Conservation (phyloP, 1,284 basidiomycete species). For the Ustilago curta region DNA sequence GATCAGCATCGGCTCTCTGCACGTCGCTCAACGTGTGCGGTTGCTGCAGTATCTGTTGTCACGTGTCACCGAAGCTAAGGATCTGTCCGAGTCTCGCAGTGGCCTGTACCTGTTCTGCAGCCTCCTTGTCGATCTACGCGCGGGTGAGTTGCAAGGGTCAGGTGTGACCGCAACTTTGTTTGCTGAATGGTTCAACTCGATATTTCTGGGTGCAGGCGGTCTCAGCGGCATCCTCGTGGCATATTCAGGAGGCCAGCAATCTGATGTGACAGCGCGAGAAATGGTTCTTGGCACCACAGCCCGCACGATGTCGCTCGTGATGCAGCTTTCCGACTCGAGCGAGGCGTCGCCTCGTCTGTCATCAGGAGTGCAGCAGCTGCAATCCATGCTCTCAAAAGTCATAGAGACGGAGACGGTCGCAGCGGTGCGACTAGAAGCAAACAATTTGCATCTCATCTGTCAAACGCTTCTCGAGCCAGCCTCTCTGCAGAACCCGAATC, state of each 20-base stretch:
- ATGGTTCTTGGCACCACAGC: slow-evolving; percentile 14
- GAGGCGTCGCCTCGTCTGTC: neutral
- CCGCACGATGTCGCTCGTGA: slow-evolving; percentile 14
- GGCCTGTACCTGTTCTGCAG: slow-evolving; percentile 13
- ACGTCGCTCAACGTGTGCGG: neutral
- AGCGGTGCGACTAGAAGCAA: slow-evolving; percentile 22
- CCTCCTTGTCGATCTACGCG: slow-evolving; percentile 10
- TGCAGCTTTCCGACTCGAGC: neutral
- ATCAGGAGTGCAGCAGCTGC: slow-evolving; percentile 9
- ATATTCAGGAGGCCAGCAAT: neutral
- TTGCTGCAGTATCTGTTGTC: slow-evolving; percentile 9
- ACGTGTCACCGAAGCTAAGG: neutral
- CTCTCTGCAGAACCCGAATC: neutral
- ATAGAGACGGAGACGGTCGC: slow-evolving; percentile 15
- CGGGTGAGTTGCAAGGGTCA: neutral
- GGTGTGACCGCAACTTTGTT: neutral
- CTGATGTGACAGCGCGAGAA: slow-evolving; percentile 5
- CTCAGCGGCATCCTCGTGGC: slow-evolving; percentile 1
- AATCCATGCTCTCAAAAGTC: slow-evolving; percentile 10
- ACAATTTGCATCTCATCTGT: slow-evolving; percentile 33
- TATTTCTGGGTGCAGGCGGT: slow-evolving; percentile 1
- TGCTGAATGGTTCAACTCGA: neutral
- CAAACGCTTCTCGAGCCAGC: slow-evolving; percentile 8
- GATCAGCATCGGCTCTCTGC: slow-evolving; percentile 3
- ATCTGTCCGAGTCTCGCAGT: neutral